Evolutionary conservation across 352 stramenopile species (phyloP).

Genomic region (Globisporangium lucens): DNA sequence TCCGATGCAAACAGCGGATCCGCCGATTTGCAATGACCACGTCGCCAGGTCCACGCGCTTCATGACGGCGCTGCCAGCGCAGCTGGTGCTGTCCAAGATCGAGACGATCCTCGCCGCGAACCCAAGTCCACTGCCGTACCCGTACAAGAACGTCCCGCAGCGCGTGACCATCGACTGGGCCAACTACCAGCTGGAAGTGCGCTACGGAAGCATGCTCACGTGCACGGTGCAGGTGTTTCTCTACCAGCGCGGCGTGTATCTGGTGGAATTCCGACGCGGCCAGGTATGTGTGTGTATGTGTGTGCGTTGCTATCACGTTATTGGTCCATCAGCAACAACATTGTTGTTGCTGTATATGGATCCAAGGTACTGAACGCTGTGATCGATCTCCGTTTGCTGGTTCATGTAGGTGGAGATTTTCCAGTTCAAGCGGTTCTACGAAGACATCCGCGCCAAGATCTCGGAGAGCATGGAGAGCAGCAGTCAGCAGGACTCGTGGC

Average conservation of each 20-base stretch:
- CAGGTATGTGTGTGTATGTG: conserved; percentile 37
- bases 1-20: conserved; percentile 7
- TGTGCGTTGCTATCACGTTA: not conserved
- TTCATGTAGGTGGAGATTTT: conserved; percentile 74
- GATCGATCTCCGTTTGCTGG: not conserved
- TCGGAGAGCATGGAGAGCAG: conserved; percentile 43
- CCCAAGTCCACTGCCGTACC: conserved; percentile 43
- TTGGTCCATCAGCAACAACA: not conserved
- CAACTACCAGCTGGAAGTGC: conserved; percentile 71
- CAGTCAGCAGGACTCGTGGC: conserved; percentile 9
- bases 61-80: conserved; percentile 56
- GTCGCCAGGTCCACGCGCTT: conserved; percentile 74
- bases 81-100: conserved; percentile 66
- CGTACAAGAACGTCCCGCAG: conserved; percentile 42
- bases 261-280: conserved; percentile 76
- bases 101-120: conserved; percentile 44
- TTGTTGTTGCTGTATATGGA: not conserved
- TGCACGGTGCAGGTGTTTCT: conserved; percentile 83
- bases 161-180: conserved; percentile 66
- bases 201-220: conserved; percentile 53
- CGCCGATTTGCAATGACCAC: conserved; percentile 59
- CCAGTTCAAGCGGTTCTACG: conserved; percentile 86
- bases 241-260: conserved; percentile 75
- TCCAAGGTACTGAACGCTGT: not conserved
- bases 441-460: conserved; percentile 68